phyloP scores from a whole-genome alignment of 148 eudicot genomes.

The Pouteria glomerata region DNA sequence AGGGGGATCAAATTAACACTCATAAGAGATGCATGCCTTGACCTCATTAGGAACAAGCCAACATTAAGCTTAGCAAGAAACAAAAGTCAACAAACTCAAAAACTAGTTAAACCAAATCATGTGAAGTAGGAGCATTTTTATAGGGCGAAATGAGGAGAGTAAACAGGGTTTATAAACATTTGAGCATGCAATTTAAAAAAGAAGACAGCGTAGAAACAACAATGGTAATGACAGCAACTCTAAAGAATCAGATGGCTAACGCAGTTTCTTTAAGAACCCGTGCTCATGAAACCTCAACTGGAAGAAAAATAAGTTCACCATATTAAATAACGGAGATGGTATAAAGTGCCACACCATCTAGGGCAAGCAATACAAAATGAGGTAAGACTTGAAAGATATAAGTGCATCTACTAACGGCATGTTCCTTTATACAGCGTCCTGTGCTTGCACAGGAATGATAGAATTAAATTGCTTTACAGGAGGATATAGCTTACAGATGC shows the following conservation, averaged over 20 bases:
- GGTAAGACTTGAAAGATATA: neutral
- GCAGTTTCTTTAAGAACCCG: neutral
- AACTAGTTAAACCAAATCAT: neutral
- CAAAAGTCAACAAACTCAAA: neutral
- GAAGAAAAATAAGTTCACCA: neutral
- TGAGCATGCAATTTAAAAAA: neutral
- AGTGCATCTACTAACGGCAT: neutral
- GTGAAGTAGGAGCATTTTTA: neutral
- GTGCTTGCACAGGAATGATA: neutral
- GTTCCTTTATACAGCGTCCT: neutral
- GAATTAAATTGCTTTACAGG: neutral
- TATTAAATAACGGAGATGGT: neutral
- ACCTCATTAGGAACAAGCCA: neutral
- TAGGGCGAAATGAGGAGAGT: neutral
- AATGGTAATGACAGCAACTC: neutral
- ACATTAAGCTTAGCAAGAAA: neutral
- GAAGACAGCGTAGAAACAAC: neutral
- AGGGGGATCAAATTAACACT: neutral
- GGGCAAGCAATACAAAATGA: neutral
- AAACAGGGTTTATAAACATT: neutral
- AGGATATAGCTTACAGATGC: conserved; percentile 21
- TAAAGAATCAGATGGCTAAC: neutral
- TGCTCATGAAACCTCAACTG: neutral
- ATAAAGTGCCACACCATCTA: neutral
- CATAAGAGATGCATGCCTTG: neutral